A percentile compares a stretch with the other conserved stretches of the same genome.
phyloP scores from a whole-genome alignment of 1,284 basidiomycete genomes.

The Ceraceosorus bombacis region DNA sequence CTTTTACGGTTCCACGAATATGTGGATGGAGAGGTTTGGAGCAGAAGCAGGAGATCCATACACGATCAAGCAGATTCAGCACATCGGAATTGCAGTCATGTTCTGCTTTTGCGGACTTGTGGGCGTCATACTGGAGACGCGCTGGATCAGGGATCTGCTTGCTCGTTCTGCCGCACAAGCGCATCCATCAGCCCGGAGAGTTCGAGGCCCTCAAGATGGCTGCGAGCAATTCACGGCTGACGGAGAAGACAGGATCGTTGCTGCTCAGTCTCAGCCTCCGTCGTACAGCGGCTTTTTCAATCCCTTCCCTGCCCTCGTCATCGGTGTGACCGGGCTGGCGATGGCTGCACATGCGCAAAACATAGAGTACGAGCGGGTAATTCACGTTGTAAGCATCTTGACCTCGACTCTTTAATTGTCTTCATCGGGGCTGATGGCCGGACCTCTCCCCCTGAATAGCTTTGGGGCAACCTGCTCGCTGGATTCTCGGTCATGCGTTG shows the following conservation, averaged over 20 bases:
- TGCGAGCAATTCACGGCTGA: not conserved
- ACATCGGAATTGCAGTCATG: conserved; percentile 88
- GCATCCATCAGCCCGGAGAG: conserved; percentile 17
- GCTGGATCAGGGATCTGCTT: conserved; percentile 40
- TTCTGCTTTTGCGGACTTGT: conserved; percentile 89
- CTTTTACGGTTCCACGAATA: conserved; percentile 79
- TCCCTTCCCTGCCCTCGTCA: conserved; percentile 70
- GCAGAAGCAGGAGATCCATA: conserved; percentile 71
- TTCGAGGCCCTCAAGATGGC: too few relatives aligned
- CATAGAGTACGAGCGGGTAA: conserved; percentile 72
- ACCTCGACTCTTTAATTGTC: too few relatives aligned
- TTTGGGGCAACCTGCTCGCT: conserved; percentile 89
- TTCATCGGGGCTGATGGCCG: too few relatives aligned
- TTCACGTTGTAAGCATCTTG: conserved; percentile 56
- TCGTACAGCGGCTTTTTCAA: conserved; percentile 74
- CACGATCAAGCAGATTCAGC: conserved; percentile 87
- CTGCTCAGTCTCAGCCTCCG: conserved; percentile 27
- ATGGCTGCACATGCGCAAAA: conserved; percentile 92
- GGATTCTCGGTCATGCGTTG: conserved; percentile 69
- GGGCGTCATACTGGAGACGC: conserved; percentile 83
- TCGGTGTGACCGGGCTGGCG: conserved; percentile 83
- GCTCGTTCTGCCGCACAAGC: conserved; percentile 23
- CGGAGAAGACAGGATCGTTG: conserved; percentile 19
- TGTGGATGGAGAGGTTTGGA: conserved; percentile 91
- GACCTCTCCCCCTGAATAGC: conserved; percentile 15